These are phyloP conservation scores for Cercospora sp. DNA, from an alignment of 2,329 filamentous ascomycete species.

Conservation along the genomic window DNA sequence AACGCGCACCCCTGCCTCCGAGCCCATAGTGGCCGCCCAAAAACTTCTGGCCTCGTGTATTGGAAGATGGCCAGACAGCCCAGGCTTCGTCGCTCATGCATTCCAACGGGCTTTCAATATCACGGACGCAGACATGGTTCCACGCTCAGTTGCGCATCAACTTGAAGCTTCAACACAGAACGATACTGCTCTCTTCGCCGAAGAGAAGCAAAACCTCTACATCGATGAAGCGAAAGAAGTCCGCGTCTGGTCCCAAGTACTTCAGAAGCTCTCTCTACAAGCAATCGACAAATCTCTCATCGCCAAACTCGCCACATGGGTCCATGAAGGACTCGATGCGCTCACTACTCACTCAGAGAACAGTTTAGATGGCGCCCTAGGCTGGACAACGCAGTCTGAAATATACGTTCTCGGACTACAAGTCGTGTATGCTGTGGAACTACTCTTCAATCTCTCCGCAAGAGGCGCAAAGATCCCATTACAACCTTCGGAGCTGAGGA, in stretches of 20 bases:
- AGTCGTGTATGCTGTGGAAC: constrained; percentile 47
- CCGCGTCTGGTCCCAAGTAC: constrained; percentile 63
- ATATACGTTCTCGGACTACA: constrained; percentile 63
- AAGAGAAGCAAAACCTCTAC: constrained; percentile 95
- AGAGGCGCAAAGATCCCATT: constrained; percentile 25
- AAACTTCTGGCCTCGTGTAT: constrained; percentile 41
- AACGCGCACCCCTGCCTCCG: constrained; percentile 35
- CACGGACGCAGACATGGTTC: neutral
- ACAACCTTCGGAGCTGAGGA: constrained; percentile 32
- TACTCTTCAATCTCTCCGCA: constrained; percentile 38
- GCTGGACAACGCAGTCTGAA: constrained; percentile 64
- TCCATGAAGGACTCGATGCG: constrained; percentile 50
- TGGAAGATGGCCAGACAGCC: constrained; percentile 19
- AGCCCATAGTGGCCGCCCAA: constrained; percentile 53
- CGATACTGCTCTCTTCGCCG: constrained; percentile 73
- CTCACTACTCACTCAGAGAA: constrained; percentile 42
- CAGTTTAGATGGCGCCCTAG: constrained; percentile 64
- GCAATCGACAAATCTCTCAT: constrained; percentile 32
- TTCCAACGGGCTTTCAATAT: constrained; percentile 30
- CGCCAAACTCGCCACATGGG: constrained; percentile 48
- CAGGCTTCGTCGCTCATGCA: constrained; percentile 18
- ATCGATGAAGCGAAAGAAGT: constrained; percentile 78
- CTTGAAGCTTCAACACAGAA: constrained; percentile 36
- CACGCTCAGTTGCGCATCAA: constrained; percentile 16
- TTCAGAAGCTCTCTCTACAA: constrained; percentile 41